Base-by-base conservation (phyloP, 2,329 filamentous ascomycete genomes). In the Scedosporium apiospermum region DNA sequence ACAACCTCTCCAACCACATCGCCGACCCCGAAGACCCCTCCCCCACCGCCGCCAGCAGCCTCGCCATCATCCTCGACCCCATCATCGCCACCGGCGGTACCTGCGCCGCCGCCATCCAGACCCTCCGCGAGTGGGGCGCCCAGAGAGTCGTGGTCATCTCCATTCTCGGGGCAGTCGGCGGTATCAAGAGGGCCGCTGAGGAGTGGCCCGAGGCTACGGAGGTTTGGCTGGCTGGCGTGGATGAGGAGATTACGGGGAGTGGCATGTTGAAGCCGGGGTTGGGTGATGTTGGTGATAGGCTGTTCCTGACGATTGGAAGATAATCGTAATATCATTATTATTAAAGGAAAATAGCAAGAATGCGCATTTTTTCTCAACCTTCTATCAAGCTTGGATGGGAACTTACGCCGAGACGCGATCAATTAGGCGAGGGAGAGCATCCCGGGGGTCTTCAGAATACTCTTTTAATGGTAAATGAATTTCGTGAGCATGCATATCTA, bases 51-150 rank as follows among this genome's bases (percentile, higher is more conserved):
- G 68, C 72, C 53, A 77, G 77, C 55, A 79, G 74, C 64, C 80
- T 96, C 12, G 92, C 92, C 64, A 89, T 97, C 71, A 79, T 97
- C 62, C 84, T 96, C 58, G 93, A 98, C 72, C 95, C 93, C 3
- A 85, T 98, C 68, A 96, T 98, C 71, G 95, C 93, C 1, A 98
- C 95, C 0, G 93, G 93, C 44, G 91, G 91, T 1, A 98, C 93
- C 2, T 90, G 90, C 64, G 88, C 86, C 34, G 93, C 93, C 0
- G 93, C 93, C 4, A 96, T 98, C 71, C 89, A 95, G 71, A 92
- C 91, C 0, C 79, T 98, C 64, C 84, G 64, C 49, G 93, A 98
- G 71, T 98, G 93, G 93, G 93, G 93, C 30, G 91, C 92, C n/a
- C 82, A 88, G 76, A 82, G 84, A 64, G 86, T 98, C 62, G 77